Conservation (phyloP, 2,329 filamentous ascomycete genomes). For the Amauroascus niger region DNA sequence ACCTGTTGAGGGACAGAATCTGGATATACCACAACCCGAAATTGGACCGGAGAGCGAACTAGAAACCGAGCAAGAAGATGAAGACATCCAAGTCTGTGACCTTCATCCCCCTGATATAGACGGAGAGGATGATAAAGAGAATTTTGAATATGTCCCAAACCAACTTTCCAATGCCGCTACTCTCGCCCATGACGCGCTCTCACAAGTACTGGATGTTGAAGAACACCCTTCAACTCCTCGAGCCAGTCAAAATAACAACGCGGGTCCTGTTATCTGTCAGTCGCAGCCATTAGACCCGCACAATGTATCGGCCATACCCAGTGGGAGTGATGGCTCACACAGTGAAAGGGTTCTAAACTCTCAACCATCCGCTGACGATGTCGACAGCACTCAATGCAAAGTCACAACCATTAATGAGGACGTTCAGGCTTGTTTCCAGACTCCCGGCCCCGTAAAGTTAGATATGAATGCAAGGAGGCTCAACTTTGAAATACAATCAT, state of each 20-base stretch:
- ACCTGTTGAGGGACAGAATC: neutral
- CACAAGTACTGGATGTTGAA: slow-evolving; percentile 29
- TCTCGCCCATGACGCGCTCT: slow-evolving; percentile 32
- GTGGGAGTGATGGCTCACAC: neutral
- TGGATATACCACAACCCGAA: neutral
- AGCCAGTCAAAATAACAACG: neutral
- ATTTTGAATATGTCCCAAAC: slow-evolving; percentile 27
- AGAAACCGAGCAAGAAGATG: slow-evolving; percentile 41
- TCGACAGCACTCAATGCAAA: neutral
- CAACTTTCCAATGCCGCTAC: slow-evolving; percentile 25
- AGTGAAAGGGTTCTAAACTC: slow-evolving; percentile 11
- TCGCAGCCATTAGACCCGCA: slow-evolving; percentile 1
- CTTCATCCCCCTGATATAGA: slow-evolving; percentile 26
- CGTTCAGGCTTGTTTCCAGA: neutral
- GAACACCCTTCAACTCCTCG: slow-evolving; percentile 17
- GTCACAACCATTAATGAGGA: neutral
- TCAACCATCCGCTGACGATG: slow-evolving; percentile 5
- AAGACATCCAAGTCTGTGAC: slow-evolving; percentile 21
- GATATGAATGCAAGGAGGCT: neutral
- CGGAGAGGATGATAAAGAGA: slow-evolving; percentile 41
- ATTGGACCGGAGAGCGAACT: slow-evolving; percentile 10
- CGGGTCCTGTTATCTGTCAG: neutral
- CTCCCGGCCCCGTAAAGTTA: neutral
- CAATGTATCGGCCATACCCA: neutral
- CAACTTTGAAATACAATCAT: neutral